Evolutionary conservation across 192 early-diverging fungal species (phyloP).

Genomic region (Mortierella claussenii): DNA sequence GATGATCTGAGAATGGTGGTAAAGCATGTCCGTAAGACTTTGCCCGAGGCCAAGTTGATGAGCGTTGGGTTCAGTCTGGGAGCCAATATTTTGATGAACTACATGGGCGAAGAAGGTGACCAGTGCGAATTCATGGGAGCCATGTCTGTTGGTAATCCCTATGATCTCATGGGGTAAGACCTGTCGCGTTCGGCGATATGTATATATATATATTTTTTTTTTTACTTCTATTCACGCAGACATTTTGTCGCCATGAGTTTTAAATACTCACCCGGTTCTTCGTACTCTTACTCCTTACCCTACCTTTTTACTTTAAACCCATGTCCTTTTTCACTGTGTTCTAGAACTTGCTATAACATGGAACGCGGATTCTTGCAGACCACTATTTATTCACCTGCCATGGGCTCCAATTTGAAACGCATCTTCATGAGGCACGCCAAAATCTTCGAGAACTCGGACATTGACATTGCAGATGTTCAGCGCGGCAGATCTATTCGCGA

Average conservation of each 20-base stretch:
- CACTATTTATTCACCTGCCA: slow-evolving; percentile 57
- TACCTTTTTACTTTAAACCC: too few relatives aligned
- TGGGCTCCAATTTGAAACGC: slow-evolving; percentile 61
- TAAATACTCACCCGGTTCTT: too few relatives aligned
- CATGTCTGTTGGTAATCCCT: slow-evolving; percentile 89
- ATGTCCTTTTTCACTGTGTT: too few relatives aligned
- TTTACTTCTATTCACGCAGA: too few relatives aligned
- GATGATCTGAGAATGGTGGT: slow-evolving; percentile 78
- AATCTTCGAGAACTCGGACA: slow-evolving; percentile 27
- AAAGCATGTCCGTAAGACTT: slow-evolving; percentile 60
- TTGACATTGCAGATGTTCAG: slow-evolving; percentile 51
- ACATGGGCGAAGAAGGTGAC: slow-evolving; percentile 84
- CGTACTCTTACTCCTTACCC: neutral
- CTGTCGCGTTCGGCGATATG: too few relatives aligned
- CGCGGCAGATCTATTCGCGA: slow-evolving; percentile 72
- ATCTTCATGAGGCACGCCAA: slow-evolving; percentile 52
- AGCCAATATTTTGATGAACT: slow-evolving; percentile 91
- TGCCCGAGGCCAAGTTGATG: slow-evolving; percentile 74
- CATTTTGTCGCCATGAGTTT: too few relatives aligned
- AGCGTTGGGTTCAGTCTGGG: slow-evolving; percentile 93
- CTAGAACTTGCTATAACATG: slow-evolving; percentile 47
- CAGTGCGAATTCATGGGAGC: slow-evolving; percentile 79
- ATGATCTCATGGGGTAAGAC: slow-evolving; percentile 76
- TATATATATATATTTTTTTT: too few relatives aligned
- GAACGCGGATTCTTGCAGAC: slow-evolving; percentile 49